Evolutionary conservation across 208 protist species (phyloP), one percentile per base, ranked within the genome.

Genomic region (Trypanosoma theileri): DNA sequence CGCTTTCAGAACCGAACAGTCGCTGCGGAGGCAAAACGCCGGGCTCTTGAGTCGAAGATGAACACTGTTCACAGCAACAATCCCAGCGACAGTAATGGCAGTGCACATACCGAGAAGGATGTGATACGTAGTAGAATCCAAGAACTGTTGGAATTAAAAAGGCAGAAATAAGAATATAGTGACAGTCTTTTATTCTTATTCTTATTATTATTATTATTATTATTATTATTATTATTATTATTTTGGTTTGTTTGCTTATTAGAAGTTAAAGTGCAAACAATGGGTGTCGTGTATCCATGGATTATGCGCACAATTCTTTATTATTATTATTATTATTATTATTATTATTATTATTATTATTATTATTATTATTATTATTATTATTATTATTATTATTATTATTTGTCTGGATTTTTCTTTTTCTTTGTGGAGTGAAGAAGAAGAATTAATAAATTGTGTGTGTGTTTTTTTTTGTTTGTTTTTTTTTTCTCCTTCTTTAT

Each of bases 1-100:
- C 59, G 73, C 28, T 84, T 87, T 58, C 73, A 92, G 41, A 90
- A 95, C 64, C 63, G 67, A 21, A 81, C 73, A 1, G 84, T 95
- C 46, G 85, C 87, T 7, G 78, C 59, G 9, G 87, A 82, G 4
- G 90, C 90, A 2, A 73, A 75, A 7, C 58, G 69, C n/a, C 64
- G 76, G 46, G 73, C 76, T 64, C 58, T 73, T 10, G 59, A 79
- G 48, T 56, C 69, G 50, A 69, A 74, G 57, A 26, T 35, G 28
- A 35, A 1, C 6, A 35, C 28, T 35, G 4, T 35, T 6, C 28
- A 35, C 52, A 41, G 13, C 52, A 21, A 21, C 62, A 28, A 50
- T 1, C 14, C 45, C 56, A 11, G 52, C 35, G 6, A 35, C 6
- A 35, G 28, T 35, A 35, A 35, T 35, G 6, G 28, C 6, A 35